Conservation (phyloP, 345 rosid species). For the Linum trigynum region DNA sequence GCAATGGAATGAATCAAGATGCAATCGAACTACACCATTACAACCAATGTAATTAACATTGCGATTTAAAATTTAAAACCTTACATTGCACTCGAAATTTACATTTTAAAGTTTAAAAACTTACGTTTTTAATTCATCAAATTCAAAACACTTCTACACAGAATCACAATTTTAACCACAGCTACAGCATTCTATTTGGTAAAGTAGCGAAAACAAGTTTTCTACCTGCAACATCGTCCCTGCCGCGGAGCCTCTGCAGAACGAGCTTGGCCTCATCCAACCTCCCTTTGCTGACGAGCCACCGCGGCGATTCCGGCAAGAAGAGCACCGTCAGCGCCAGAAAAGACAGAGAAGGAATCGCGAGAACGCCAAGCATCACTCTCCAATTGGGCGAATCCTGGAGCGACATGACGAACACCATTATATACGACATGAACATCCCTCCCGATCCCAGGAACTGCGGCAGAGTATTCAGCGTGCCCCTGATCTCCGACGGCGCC, state of each 20-base stretch:
- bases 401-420: slow-evolving; percentile 35
- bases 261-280: slow-evolving; percentile 28
- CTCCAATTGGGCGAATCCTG: slow-evolving; percentile 37
- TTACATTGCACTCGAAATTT: too few species aligned
- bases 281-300: slow-evolving; percentile 41
- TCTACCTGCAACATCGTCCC: slow-evolving; percentile 36
- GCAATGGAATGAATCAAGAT: not conserved
- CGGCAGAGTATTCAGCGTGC: slow-evolving; percentile 35
- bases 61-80: too few species aligned
- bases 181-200: too few species aligned
- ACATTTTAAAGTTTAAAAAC: too few species aligned
- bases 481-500: slow-evolving; percentile 38
- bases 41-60: too few species aligned
- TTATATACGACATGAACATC: slow-evolving; percentile 35
- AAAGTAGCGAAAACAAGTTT: not conserved
- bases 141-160: too few species aligned
- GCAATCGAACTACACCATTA: not conserved
- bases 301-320: slow-evolving; percentile 41
- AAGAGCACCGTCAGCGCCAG: slow-evolving; percentile 21
- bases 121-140: too few species aligned
- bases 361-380: slow-evolving; percentile 44
- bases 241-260: slow-evolving; percentile 32
- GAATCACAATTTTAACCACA: too few species aligned
- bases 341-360: slow-evolving; percentile 27
- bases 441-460: slow-evolving; percentile 39